phyloP scores from a whole-genome alignment of 331 rosid species.

The Spiraea crenata region DNA sequence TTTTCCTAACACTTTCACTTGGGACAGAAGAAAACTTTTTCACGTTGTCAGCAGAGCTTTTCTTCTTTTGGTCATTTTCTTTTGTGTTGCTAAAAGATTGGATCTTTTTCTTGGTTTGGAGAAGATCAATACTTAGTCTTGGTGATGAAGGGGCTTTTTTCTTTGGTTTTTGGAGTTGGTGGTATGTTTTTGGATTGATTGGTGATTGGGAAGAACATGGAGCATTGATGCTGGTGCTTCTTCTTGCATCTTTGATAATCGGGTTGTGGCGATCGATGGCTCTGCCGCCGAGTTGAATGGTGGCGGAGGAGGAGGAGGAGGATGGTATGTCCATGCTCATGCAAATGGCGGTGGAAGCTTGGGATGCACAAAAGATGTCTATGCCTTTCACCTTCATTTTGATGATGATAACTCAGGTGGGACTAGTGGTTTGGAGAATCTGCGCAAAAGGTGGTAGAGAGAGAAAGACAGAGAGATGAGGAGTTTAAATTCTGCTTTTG shows the following conservation, averaged over 20 bases:
- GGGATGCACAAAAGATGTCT: conserved; percentile 78
- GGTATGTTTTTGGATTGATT: conserved; percentile 57
- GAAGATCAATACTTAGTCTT: conserved; percentile 23
- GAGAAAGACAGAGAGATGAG: not conserved
- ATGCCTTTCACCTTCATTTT: conserved; percentile 54
- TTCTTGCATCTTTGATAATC: conserved; percentile 61
- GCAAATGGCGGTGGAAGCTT: conserved; percentile 91
- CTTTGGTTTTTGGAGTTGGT: conserved; percentile 47
- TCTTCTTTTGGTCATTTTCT: conserved; percentile 42
- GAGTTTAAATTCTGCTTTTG: conserved; percentile 39
- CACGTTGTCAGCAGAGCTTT: conserved; percentile 31
- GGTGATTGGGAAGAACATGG: conserved; percentile 71
- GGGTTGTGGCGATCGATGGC: conserved; percentile 96
- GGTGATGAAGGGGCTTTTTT: conserved; percentile 22
- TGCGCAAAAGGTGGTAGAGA: conserved; percentile 24
- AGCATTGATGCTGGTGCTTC: conserved; percentile 40
- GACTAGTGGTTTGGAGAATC: conserved; percentile 45
- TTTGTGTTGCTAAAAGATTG: conserved; percentile 11
- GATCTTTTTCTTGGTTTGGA: conserved; percentile 23
- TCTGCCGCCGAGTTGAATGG: conserved; percentile 68
- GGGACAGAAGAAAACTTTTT: conserved; percentile 50
- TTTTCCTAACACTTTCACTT: conserved; percentile 44
- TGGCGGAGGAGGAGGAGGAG: conserved; percentile 53
- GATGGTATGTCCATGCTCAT: conserved; percentile 70
- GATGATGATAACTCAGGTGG: conserved; percentile 12